These are phyloP conservation scores for Sugiyamaella valdiviana DNA, from an alignment of 805 yeast genomes.

Conservation along the genomic window DNA sequence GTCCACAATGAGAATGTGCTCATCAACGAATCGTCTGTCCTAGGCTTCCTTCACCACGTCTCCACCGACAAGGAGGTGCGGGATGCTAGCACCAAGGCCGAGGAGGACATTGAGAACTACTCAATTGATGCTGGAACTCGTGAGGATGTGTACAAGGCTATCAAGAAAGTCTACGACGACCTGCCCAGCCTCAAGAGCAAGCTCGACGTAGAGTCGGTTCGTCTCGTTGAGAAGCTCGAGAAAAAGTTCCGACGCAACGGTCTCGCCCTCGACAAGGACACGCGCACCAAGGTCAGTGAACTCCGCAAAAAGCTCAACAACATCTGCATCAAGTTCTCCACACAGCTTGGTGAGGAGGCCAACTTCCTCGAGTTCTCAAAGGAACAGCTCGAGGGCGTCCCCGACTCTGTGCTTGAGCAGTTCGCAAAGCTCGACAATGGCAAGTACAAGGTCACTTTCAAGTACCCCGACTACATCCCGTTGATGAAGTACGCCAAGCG, in stretches of 20 bases:
- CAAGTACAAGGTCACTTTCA: slow-evolving; percentile 61
- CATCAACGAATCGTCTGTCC: slow-evolving; percentile 41
- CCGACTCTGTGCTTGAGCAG: slow-evolving; percentile 53
- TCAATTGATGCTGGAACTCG: slow-evolving; percentile 61
- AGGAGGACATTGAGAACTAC: slow-evolving; percentile 48
- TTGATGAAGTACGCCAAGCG: slow-evolving; percentile 65
- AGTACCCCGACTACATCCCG: slow-evolving; percentile 75
- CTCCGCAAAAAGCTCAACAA: slow-evolving; percentile 55
- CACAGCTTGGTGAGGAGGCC: slow-evolving; percentile 65
- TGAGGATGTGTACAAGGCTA: slow-evolving; percentile 56
- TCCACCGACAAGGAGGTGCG: slow-evolving; percentile 58
- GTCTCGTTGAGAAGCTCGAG: slow-evolving; percentile 52
- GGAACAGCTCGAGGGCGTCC: slow-evolving; percentile 69
- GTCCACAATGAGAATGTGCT: slow-evolving; percentile 47
- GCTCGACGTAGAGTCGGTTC: slow-evolving; percentile 49
- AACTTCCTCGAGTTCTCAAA: slow-evolving; percentile 53
- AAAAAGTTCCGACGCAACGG: slow-evolving; percentile 62
- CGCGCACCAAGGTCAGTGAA: slow-evolving; percentile 50
- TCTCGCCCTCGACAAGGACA: slow-evolving; percentile 50
- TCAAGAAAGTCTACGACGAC: slow-evolving; percentile 45
- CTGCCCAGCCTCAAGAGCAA: slow-evolving; percentile 26
- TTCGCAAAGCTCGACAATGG: slow-evolving; percentile 37
- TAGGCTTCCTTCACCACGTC: slow-evolving; percentile 69
- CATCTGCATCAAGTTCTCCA: slow-evolving; percentile 50
- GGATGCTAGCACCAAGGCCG: slow-evolving; percentile 63